Evolutionary conservation across 208 protist species (phyloP).

Genomic region (Acanthamoeba healyi): DNA sequence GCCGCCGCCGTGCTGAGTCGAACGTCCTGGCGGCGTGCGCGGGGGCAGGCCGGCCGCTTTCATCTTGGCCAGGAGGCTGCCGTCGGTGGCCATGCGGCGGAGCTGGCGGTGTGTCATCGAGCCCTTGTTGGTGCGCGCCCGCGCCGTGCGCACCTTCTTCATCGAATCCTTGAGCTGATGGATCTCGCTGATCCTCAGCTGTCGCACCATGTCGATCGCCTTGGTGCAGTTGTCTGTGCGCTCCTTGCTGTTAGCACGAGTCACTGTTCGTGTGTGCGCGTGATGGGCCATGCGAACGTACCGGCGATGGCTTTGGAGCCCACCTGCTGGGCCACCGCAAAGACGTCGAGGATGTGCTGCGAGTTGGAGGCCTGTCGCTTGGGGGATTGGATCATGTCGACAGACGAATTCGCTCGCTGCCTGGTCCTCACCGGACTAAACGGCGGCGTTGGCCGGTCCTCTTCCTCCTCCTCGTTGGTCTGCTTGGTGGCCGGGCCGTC

Average conservation of each 20-base stretch:
- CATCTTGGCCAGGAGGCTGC: not conserved
- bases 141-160: not conserved
- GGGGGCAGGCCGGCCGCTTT: not conserved
- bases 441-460: too few species aligned
- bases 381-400: too few species aligned
- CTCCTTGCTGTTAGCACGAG: not conserved
- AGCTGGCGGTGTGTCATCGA: not conserved
- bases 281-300: not conserved
- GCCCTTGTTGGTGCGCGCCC: not conserved
- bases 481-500: too few species aligned
- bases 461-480: too few species aligned
- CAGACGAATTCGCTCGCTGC: not conserved
- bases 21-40: too few species aligned
- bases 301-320: conserved; percentile 38
- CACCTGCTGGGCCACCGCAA: conserved; percentile 29
- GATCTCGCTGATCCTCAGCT: conserved; percentile 28
- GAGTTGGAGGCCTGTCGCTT: conserved; percentile 15
- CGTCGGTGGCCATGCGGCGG: conserved; percentile 26
- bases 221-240: not conserved
- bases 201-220: conserved; percentile 35
- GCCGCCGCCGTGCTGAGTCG: too few species aligned
- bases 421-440: not conserved
- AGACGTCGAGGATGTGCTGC: conserved; percentile 55
- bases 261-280: not conserved
- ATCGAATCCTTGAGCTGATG: conserved; percentile 2